Evolutionary conservation across 257 asterid genomes (phyloP), one percentile per base, ranked within the genome.

Genomic region (Prunella vulgaris): DNA sequence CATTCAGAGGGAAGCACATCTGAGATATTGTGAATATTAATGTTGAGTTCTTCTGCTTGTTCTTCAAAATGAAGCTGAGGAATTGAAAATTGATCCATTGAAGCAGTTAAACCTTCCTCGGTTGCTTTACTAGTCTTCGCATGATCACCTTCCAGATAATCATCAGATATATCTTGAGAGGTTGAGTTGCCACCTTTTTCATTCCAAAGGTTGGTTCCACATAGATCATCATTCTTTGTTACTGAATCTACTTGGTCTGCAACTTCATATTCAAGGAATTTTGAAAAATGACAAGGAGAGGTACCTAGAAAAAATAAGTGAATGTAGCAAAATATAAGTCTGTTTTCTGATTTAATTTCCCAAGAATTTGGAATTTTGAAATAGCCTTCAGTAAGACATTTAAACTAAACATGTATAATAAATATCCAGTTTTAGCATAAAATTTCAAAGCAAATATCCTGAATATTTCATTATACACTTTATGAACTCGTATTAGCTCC

Each of bases 51-150:
- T 49, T 56, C 62, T n/a, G 14, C 38, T n/a, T 78, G 61, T 67
- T 69, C 80, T 69, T 72, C 66, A 30, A 62, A 49, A 53, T 60
- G 52, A 75, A 59, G 68, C 53, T 76, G 80, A 2, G 70, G 48
- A 67, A 69, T 30, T 51, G 60, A 69, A 57, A 33, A 40, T 52
- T 74, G 78, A 38, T 30, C 38, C 32, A 27, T 58, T 61, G 46
- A 10, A 52, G 62, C 56, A 14, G 68, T 51, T 68, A 70, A 30
- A 64, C 25, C 72, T 70, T 65, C 73, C 63, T 62, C 74, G 5
- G 37, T 17, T 57, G 14, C 72, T 75, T 64, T 66, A 33, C 2
- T 72, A 30, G 33, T 72, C 49, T 53, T 71, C 60, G 27, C 66
- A 28, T 59, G 54, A 56, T 59, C 72, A 25, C 27, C 10, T 32